These are phyloP conservation scores for Ascochyta lentis DNA, from an alignment of 2,329 filamentous ascomycete species.

Conservation along the genomic window DNA sequence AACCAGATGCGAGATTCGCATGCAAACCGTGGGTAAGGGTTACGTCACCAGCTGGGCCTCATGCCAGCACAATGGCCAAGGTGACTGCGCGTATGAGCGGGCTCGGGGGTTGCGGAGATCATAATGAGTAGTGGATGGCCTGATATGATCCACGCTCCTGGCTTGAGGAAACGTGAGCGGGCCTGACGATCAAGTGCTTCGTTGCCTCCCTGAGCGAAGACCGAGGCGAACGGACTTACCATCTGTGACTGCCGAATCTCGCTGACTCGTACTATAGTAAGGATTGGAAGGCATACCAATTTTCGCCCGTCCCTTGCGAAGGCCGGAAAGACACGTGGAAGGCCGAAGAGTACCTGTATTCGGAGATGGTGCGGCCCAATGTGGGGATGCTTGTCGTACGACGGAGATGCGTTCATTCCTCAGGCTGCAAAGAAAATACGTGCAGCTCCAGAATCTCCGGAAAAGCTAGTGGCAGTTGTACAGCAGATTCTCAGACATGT, in stretches of 20 bases:
- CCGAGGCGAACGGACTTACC: neutral
- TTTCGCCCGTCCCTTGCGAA: neutral
- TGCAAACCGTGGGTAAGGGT: neutral
- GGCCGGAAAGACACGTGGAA: neutral
- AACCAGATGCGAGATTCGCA: neutral
- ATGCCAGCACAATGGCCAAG: neutral
- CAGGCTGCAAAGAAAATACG: neutral
- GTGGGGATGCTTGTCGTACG: neutral
- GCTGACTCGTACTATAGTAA: neutral
- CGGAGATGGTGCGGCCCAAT: neutral
- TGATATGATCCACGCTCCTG: neutral
- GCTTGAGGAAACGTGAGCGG: neutral
- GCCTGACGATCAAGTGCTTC: neutral
- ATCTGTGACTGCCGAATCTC: neutral
- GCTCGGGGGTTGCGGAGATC: neutral
- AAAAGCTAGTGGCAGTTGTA: conserved; percentile 5
- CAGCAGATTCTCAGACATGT: neutral
- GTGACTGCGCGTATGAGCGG: neutral
- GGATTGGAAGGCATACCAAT: neutral
- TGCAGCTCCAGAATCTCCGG: conserved; percentile 2
- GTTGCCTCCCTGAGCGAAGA: neutral
- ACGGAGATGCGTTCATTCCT: neutral
- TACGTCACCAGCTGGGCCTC: neutral
- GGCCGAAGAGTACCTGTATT: neutral
- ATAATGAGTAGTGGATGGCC: neutral